Base-by-base conservation (phyloP, 2,329 filamentous ascomycete species). In the Fusarium sambucinum region DNA sequence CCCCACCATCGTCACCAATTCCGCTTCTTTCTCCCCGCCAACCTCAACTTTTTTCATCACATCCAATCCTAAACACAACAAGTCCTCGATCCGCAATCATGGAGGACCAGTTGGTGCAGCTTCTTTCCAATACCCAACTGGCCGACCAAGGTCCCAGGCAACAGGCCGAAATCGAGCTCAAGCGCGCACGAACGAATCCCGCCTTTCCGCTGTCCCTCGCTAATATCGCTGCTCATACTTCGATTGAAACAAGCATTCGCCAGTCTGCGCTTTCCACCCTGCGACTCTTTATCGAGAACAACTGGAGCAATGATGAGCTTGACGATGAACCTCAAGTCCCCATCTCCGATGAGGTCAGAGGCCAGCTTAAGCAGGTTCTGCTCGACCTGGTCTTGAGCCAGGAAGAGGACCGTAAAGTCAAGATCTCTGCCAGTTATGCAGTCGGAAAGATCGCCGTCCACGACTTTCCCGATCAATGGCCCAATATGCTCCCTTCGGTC, bases 401-500 rank as follows among this genome's bases (percentile, higher is more conserved):
- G 41, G 90, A 92, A 59, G 87, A 89, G 30, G 92, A 97, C 76
- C 88, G 93, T 72, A 97, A 93, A 81, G 90, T 97, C 76, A 96
- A 96, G 83, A 87, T 90, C 57, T 89, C 92, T n/a, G 93, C 95
- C 59, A 90, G 88, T 78, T 89, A 86, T 71, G 87, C 91, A 7
- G 93, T 97, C 66, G 95, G 94, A 83, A 98, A 97, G 82, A 97
- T 99, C 72, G 96, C 96, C 58, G 91, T 90, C 68, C 88, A 90
- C 75, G 96, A 99, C 82, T 98, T 97, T 77, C 96, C 96, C 54
- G 93, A 97, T 63, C 87, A 94, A 74, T 99, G 96, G 96, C 93
- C 94, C n/a, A 87, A 88, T 70, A 87, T 99, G 42, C 88, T 99
- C 30, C 92, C 93, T 23, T 87, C 89, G 33, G 85, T 98, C 41